Evolutionary conservation across 257 asterid genomes (phyloP).

Genomic region (Scutellaria minor): DNA sequence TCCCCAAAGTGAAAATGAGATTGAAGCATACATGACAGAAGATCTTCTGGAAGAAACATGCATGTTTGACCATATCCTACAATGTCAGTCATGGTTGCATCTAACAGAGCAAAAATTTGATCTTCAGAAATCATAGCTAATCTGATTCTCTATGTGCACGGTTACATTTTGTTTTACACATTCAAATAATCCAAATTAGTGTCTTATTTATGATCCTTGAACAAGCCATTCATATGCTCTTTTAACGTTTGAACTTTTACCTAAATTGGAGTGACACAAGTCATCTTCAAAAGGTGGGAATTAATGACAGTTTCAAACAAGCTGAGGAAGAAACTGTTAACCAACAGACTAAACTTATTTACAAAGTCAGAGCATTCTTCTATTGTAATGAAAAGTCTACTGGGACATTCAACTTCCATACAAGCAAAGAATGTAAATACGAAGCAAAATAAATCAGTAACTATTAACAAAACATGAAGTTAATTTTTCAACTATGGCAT

Average conservation of each 20-base stretch:
- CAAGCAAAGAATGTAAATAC: conserved; percentile 16
- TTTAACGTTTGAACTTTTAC: neutral
- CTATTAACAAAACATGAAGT: conserved; percentile 15
- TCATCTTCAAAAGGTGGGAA: conserved; percentile 3
- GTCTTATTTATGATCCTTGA: neutral
- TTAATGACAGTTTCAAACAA: neutral
- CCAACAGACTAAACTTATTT: neutral
- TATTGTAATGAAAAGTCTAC: conserved; percentile 15
- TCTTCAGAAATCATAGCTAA: neutral
- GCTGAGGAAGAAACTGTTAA: conserved; percentile 2
- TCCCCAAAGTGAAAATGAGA: neutral
- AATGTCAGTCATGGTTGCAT: neutral
- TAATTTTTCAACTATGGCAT: conserved; percentile 29
- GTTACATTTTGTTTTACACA: neutral
- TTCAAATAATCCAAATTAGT: neutral
- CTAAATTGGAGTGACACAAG: conserved; percentile 1
- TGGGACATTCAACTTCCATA: conserved; percentile 7
- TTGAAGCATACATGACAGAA: neutral
- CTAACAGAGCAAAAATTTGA: neutral
- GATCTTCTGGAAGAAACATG: conserved; percentile 10
- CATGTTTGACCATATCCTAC: neutral
- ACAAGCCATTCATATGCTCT: no score
- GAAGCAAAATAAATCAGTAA: neutral
- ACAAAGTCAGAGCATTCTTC: conserved; percentile 2
- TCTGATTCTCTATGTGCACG: neutral